Conservation (phyloP, 768 basidiomycete species). For the Chalciporus pseudorubinellus region DNA sequence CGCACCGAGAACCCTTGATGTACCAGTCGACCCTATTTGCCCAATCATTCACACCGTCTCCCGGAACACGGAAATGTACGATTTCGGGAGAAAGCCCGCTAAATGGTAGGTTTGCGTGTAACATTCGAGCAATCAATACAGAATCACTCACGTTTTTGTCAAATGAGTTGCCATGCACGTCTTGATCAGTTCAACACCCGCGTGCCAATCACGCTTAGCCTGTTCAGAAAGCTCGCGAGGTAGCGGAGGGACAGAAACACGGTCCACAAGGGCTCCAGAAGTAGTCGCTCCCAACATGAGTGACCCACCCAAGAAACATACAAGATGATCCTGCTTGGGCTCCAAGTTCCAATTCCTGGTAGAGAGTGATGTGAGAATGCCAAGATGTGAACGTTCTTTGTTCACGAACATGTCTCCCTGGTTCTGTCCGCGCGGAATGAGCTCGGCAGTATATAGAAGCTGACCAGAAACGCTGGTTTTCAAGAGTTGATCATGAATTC, state of each 20-base stretch:
- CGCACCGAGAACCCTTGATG: constrained; percentile 77
- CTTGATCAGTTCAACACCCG: constrained; percentile 76
- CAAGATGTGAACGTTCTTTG: background rate
- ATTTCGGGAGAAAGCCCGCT: constrained; percentile 90
- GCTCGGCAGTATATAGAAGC: constrained; percentile 79
- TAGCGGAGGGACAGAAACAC: constrained; percentile 67
- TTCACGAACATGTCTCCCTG: constrained; percentile 35
- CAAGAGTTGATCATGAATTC: constrained; percentile 73
- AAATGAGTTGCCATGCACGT: constrained; percentile 88
- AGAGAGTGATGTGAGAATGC: constrained; percentile 8
- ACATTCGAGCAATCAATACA: background rate
- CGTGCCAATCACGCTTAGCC: constrained; percentile 77
- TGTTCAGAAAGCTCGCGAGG: constrained; percentile 56
- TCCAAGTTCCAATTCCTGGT: constrained; percentile 67
- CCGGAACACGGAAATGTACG: constrained; percentile 73
- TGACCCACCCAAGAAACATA: constrained; percentile 91
- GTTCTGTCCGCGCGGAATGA: constrained; percentile 54
- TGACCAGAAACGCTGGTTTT: constrained; percentile 55
- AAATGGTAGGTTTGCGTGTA: background rate
- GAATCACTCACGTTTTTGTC: constrained; percentile 66
- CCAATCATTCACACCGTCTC: constrained; percentile 49
- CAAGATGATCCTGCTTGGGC: constrained; percentile 94
- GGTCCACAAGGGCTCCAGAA: constrained; percentile 49
- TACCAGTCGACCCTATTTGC: constrained; percentile 71
- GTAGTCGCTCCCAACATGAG: constrained; percentile 86